phyloP scores from a whole-genome alignment of 371 early-diverging fungal species.

The Umbelopsis sp. region DNA sequence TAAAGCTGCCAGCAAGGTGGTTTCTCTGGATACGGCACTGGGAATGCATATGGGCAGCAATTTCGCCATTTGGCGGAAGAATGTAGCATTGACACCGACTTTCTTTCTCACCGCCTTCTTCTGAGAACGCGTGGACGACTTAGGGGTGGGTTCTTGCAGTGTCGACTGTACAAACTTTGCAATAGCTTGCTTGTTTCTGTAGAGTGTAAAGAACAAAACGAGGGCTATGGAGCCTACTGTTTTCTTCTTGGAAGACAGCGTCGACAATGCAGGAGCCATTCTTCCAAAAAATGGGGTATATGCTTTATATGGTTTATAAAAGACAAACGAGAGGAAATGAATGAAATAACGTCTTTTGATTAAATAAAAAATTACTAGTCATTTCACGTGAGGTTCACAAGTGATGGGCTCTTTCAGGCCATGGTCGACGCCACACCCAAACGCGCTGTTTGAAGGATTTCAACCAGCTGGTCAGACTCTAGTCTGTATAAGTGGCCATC shows the following conservation, averaged over 20 bases:
- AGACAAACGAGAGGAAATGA: neutral
- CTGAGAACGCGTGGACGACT: slow-evolving; percentile 20
- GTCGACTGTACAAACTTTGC: neutral
- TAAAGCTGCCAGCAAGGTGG: slow-evolving; percentile 64
- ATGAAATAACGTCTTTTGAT: neutral
- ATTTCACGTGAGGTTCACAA: slow-evolving; percentile 18
- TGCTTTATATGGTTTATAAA: too few relatives aligned
- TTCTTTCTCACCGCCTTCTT: slow-evolving; percentile 26
- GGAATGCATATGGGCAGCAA: slow-evolving; percentile 76
- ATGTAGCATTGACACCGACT: slow-evolving; percentile 71
- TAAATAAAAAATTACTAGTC: neutral
- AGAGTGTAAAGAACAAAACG: slow-evolving; percentile 6
- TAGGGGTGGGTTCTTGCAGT: neutral
- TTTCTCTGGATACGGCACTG: slow-evolving; percentile 65
- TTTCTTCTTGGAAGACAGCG: slow-evolving; percentile 2
- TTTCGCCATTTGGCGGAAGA: slow-evolving; percentile 79
- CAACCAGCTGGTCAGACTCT: neutral
- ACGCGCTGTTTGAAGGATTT: neutral
- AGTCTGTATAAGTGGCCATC: neutral
- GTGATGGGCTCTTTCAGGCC: neutral
- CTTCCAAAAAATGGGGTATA: neutral
- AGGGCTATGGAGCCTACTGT: slow-evolving; percentile 3
- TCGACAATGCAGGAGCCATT: slow-evolving; percentile 8
- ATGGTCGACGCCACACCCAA: slow-evolving; percentile 2
- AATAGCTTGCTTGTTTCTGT: slow-evolving; percentile 5